Evolutionary conservation across 768 basidiomycete genomes (phyloP), one percentile per base, ranked within the genome.

Genomic region (Tylopilus felleus): DNA sequence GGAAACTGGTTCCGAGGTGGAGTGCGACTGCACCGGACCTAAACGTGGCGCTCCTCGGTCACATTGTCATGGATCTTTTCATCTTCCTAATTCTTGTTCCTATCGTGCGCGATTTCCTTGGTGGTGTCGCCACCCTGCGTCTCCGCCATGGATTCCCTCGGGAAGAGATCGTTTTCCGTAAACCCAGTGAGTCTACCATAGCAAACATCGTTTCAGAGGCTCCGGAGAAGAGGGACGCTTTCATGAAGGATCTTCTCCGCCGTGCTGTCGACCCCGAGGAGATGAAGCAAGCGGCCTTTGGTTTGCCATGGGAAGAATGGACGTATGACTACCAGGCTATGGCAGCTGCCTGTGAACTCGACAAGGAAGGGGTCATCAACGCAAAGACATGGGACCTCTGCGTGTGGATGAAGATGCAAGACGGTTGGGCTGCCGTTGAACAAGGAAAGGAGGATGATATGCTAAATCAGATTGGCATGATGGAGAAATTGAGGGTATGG

Each of bases 401-500:
- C 44, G 65, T 70, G 19, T 70, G 70, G 70, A 71, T 71, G 62
- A 71, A 60, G 56, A 61, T 60, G 60, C 42, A 61, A 21, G 62
- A 61, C 1, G 53, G 60, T 8, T 70, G 69, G 69, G 56, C 59
- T 14, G 64, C 65, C 12, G 44, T 70, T 19, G 70, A 70, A 35
- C 66, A 71, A 29, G 62, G 60, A 28, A 59, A 58, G 48, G 69
- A 63, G 31, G 49, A 35, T 9, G 54, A 68, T 17, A 33, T 57
- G 8, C 60, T 58, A 46, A 45, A 35, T n/a, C 60, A 64, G 41
- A 33, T 56, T 35, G 68, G 61, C 14, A 60, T 66, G 66, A 68
- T 70, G 70, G 58, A 70, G 21, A 62, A 55, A 47, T 60, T 70
- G 55, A 67, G 54, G 61, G 69, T 70, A 49, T 28, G 57, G 36